Evolutionary conservation across 2,329 filamentous ascomycete genomes (phyloP).

Genomic region (Phialophora tarda): DNA sequence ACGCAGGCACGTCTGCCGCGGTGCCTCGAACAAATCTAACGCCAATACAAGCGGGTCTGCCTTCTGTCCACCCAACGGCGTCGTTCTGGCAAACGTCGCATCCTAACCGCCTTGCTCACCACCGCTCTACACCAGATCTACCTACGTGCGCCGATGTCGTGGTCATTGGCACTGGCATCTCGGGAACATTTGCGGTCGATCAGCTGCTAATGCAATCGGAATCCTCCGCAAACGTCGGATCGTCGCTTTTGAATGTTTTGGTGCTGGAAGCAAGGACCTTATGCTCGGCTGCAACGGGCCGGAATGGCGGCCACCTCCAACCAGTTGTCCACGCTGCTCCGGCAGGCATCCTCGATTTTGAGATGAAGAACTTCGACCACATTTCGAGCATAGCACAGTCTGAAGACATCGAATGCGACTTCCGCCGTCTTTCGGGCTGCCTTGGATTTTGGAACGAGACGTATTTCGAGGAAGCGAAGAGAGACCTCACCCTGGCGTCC

Average conservation of each 20-base stretch:
- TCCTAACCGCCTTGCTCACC: constrained; percentile 24
- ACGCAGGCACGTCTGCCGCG: not conserved
- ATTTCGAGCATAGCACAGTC: constrained; percentile 14
- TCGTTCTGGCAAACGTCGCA: constrained; percentile 37
- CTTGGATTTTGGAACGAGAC: constrained; percentile 32
- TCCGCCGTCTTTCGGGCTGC: constrained; percentile 21
- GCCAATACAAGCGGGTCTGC: constrained; percentile 20
- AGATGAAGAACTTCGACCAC: constrained; percentile 40
- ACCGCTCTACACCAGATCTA: constrained; percentile 35
- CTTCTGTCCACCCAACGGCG: constrained; percentile 24
- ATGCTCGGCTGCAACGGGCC: constrained; percentile 52
- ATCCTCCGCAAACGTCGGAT: not conserved
- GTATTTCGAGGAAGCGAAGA: constrained; percentile 34
- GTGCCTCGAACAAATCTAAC: not conserved
- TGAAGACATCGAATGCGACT: constrained; percentile 26
- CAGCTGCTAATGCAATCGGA: constrained; percentile 36
- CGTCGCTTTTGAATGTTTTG: constrained; percentile 40
- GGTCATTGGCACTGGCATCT: constrained; percentile 50
- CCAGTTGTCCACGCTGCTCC: constrained; percentile 47
- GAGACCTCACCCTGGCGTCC: constrained; percentile 11
- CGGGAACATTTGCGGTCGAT: constrained; percentile 46
- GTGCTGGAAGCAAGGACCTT: constrained; percentile 55
- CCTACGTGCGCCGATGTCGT: constrained; percentile 43
- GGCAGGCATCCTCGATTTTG: constrained; percentile 55
- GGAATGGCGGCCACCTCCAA: constrained; percentile 53